Evolutionary conservation across 441 rosid genomes (phyloP).

Genomic region (Theobroma grandiflorum): DNA sequence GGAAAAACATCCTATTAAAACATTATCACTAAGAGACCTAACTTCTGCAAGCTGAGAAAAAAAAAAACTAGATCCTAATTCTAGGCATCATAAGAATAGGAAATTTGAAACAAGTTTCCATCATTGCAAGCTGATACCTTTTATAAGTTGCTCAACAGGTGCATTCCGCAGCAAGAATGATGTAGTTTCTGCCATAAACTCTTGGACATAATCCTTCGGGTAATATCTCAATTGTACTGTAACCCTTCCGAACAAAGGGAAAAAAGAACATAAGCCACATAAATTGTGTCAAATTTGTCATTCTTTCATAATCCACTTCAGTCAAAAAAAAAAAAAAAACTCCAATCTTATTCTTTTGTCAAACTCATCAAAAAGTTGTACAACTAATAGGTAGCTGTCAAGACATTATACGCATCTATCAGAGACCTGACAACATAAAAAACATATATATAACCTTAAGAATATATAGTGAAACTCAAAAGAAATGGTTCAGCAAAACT

Average conservation of each 20-base stretch:
- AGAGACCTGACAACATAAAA: neutral
- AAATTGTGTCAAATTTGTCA: neutral
- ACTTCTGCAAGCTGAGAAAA: neutral
- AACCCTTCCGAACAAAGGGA: conserved; percentile 55
- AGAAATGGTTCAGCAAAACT: neutral
- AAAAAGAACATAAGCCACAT: conserved; percentile 26
- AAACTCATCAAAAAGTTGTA: neutral
- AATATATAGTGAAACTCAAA: conserved; percentile 15
- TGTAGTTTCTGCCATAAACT: conserved; percentile 78
- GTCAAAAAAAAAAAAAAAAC: neutral
- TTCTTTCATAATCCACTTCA: neutral
- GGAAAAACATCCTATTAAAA: neutral
- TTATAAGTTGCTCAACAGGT: conserved; percentile 56
- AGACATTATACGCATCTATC: neutral
- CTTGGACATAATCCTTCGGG: conserved; percentile 68
- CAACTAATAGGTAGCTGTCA: neutral
- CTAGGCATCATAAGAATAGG: neutral
- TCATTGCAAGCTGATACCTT: conserved; percentile 51
- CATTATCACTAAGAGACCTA: neutral
- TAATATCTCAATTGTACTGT: conserved; percentile 75
- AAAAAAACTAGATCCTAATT: neutral
- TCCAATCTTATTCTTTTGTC: neutral
- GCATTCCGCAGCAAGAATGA: conserved; percentile 95
- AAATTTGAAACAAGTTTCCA: conserved; percentile 3
- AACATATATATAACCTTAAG: neutral